Evolutionary conservation across 805 yeast species (phyloP), one percentile per base, ranked within the genome.

Genomic region (Tetrapisispora iriomotensis): DNA sequence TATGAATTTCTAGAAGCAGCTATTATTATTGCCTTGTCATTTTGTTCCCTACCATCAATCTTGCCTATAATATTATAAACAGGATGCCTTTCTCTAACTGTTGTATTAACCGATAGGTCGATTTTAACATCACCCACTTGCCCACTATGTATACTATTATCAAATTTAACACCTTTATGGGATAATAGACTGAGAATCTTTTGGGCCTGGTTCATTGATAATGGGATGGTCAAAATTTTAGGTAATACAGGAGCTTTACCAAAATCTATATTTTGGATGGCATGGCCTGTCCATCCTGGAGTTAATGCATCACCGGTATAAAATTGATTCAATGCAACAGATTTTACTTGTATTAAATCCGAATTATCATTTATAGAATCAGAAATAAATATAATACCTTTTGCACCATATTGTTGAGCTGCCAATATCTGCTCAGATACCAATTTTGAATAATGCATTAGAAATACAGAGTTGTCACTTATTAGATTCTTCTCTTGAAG

Each of bases 1-100:
- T 77, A 65, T 0, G 94, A 67, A 54, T 87, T 96, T 47, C 96
- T 66, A 4, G 82, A 73, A 0, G 96, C 87, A 1, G 94, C 95
- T 40, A 90, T 74, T 2, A 88, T 66, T 4, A 90, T 62, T 0
- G 84, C 85, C 46, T 75, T 72, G 17, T 75, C 84, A 17, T 67
- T 64, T 60, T 85, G 95, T 54, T 90, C 96, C 34, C 78, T 64
- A 10, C 96, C 96, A 25, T 72, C 69, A 18, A 88, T 75, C 33
- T 79, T 73, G 1, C 90, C 95, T 21, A 85, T 55, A 1, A 88
- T 75, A 53, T 87, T 84, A 84, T 92, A 78, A 3, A 82, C 65
- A 15, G 75, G 73, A 46, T 90, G 94, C 4, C 71, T 60, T 29
- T 71, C 63, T 52, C 77, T 56, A 41, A 66, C 61, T 2, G 66